Evolutionary conservation across 2,329 filamentous ascomycete species (phyloP), one percentile per base, ranked within the genome.

Genomic region (Chrysoporthe austroafricana): DNA sequence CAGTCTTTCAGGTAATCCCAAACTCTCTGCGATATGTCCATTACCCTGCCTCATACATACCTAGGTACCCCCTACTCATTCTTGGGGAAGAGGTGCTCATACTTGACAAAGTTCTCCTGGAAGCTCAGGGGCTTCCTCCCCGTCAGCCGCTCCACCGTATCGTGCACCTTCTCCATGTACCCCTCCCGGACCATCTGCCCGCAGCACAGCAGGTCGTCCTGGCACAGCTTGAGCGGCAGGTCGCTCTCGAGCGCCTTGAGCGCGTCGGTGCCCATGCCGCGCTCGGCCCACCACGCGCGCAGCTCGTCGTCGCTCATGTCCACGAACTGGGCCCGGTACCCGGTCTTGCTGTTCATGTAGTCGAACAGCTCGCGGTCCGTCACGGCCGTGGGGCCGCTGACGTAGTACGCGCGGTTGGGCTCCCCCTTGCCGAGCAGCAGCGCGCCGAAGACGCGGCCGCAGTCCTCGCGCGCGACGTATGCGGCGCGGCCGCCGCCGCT

Each of bases 391-490:
- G 72, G 71, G 3, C 71, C 72, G 14, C 66, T 71, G 14, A 73
- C 64, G 48, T 70, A 52, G 66, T 71, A 71, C 7, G 67, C 63
- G 4, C 43, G 66, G 46, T 71, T 67, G 0, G 66, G 58, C 36
- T 68, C 61, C 2, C 70, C 70, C 5, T 63, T 62, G 13, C 71
- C 71, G 44, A 72, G 61, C 26, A 73, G 56, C 58, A 73, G 58
- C n/a, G 72, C 70, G 1, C 58, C 72, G 21, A 62, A 59, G 2
- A 73, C 71, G 14, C 71, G 68, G 9, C 66, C 66, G 46, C 72
- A 73, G 69, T 73, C 72, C n/a, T 70, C 71, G 43, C 70, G 42
- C 39, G 71, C 69, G n/a, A 71, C 72, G 54, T 71, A 73, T 2
- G 69, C 72, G 13, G 52, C 71, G 7, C 61, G 60, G 26, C 32